Conservation (phyloP, 441 rosid genomes). For the Gossypium trilobum region DNA sequence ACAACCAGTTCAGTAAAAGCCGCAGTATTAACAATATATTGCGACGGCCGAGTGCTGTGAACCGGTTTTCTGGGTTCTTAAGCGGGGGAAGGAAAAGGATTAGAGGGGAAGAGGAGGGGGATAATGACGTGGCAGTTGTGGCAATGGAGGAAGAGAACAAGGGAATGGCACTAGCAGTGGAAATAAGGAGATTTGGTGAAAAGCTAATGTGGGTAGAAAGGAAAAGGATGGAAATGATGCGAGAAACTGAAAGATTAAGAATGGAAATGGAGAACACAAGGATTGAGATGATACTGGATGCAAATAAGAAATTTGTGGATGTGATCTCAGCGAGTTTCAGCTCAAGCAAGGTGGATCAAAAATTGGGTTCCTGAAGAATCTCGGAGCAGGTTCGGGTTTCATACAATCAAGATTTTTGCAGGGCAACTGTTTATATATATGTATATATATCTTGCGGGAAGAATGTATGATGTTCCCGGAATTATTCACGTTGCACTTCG, state of each 20-base stretch:
- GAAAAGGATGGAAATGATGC: constrained; percentile 30
- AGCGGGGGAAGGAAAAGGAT: neutral
- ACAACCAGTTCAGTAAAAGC: constrained; percentile 26
- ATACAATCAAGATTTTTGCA: no score
- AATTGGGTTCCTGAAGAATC: neutral
- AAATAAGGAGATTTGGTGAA: neutral
- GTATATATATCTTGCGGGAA: no score
- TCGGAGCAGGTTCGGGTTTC: no score
- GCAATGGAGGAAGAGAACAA: no score
- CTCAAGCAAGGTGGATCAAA: neutral
- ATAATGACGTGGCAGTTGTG: neutral
- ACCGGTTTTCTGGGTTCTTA: constrained; percentile 26
- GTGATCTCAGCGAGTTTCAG: constrained; percentile 28
- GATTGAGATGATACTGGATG: constrained; percentile 24
- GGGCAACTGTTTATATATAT: no score
- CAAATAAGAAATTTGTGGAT: constrained; percentile 30
- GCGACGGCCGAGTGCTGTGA: constrained; percentile 40
- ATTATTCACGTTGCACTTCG: no score
- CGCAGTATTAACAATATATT: constrained; percentile 52
- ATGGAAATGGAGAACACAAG: neutral
- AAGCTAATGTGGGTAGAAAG: neutral
- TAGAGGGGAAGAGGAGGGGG: neutral
- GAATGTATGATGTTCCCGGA: no score
- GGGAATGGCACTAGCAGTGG: neutral
- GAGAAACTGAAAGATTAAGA: constrained; percentile 29